Percentiles rank a stretch among this genome's conserved stretches.
phyloP scores from a whole-genome alignment of 331 rosid species.

The Ulmus americana region DNA sequence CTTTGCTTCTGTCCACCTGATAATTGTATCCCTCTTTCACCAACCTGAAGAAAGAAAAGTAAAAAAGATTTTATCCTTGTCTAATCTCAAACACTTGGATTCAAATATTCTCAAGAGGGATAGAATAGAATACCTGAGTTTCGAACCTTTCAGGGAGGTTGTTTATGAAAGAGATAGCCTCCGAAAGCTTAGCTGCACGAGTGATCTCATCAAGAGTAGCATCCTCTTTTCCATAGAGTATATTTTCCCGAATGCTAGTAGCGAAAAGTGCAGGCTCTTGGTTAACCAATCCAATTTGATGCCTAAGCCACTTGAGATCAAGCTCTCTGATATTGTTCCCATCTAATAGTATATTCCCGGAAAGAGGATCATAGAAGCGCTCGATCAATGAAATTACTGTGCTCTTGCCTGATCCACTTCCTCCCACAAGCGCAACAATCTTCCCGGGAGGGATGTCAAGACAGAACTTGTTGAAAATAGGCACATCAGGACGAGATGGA shows the following conservation, averaged over 20 bases:
- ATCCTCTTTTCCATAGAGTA: slow-evolving; percentile 80
- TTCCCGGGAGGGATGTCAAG: slow-evolving; percentile 85
- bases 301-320: slow-evolving; percentile 86
- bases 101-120: not conserved
- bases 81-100: not conserved
- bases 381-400: slow-evolving; percentile 79
- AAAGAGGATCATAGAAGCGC: slow-evolving; percentile 78
- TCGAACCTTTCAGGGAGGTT: slow-evolving; percentile 90
- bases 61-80: not conserved
- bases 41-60: slow-evolving; percentile 52
- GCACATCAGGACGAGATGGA: slow-evolving; percentile 75
- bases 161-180: slow-evolving; percentile 74
- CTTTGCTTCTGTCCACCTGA: slow-evolving; percentile 97
- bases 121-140: slow-evolving; percentile 57
- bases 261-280: slow-evolving; percentile 98
- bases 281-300: slow-evolving; percentile 84
- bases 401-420: slow-evolving; percentile 96
- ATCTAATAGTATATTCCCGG: slow-evolving; percentile 69
- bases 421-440: slow-evolving; percentile 87
- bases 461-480: slow-evolving; percentile 52
- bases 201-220: slow-evolving; percentile 76
- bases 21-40: slow-evolving; percentile 93
- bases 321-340: slow-evolving; percentile 49
- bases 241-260: slow-evolving; percentile 79
- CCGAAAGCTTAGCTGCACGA: slow-evolving; percentile 79